Evolutionary conservation across 306 rosid genomes (phyloP).

Genomic region (Lathyrus sativus): DNA sequence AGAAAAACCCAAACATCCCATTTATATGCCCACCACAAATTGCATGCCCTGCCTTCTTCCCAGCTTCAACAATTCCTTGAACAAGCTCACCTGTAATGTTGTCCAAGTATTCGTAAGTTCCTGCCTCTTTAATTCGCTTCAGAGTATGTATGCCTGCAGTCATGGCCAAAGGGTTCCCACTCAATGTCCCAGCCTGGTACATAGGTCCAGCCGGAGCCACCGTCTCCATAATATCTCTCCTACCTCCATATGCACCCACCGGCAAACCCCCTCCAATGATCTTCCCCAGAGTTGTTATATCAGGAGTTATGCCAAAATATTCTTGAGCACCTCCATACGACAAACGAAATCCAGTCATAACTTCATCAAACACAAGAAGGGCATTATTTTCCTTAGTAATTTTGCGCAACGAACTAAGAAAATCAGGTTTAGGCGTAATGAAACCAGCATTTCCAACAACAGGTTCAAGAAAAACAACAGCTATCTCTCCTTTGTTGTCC

Average conservation of each 20-base stretch:
- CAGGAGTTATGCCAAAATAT: conserved; percentile 84
- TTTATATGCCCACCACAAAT: conserved; percentile 84
- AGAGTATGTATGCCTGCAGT: conserved; percentile 93
- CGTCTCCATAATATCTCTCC: conserved; percentile 90
- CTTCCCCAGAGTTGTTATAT: conserved; percentile 81
- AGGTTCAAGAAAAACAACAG: conserved; percentile 83
- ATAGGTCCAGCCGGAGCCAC: conserved; percentile 97
- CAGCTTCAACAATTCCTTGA: conserved; percentile 77
- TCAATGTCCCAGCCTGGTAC: conserved; percentile 96
- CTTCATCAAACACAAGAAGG: conserved; percentile 91
- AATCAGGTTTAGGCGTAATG: conserved; percentile 67
- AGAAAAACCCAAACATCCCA: conserved; percentile 96
- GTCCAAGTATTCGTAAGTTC: conserved; percentile 73
- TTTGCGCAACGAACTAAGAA: conserved; percentile 65
- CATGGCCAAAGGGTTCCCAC: conserved; percentile 98
- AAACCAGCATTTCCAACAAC: conserved; percentile 96
- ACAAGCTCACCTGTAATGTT: conserved; percentile 73
- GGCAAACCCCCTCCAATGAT: conserved; percentile 98
- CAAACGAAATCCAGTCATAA: conserved; percentile 95
- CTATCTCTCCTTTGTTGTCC: conserved; percentile 68
- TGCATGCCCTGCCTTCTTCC: conserved; percentile 86
- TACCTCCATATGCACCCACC: conserved; percentile 94
- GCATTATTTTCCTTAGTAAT: conserved; percentile 67
- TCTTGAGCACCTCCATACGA: conserved; percentile 97
- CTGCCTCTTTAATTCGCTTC: conserved; percentile 76